Percentiles rank a stretch among this genome's conserved stretches.
These are phyloP conservation scores for Amylocystis lapponica DNA, from an alignment of 768 basidiomycete genomes.

Conservation along the genomic window DNA sequence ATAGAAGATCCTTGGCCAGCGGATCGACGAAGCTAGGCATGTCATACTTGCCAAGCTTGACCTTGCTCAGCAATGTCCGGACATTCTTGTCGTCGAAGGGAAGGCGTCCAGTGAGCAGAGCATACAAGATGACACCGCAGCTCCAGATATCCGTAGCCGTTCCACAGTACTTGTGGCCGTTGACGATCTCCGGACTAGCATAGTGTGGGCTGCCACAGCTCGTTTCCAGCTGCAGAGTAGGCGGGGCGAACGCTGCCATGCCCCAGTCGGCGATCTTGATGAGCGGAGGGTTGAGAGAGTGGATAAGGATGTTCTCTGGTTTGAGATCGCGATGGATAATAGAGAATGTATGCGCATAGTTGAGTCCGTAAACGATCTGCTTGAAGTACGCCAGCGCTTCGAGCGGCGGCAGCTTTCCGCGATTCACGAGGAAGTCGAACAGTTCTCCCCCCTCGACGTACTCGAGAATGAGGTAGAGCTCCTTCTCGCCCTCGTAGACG, in stretches of 20 bases:
- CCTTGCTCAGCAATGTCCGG: conserved; percentile 70
- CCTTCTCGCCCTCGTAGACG: conserved; percentile 88
- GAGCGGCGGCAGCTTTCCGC: conserved; percentile 68
- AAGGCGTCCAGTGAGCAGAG: conserved; percentile 82
- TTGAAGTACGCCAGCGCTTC: conserved; percentile 93
- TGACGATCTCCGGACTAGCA: conserved; percentile 94
- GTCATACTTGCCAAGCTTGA: conserved; percentile 80
- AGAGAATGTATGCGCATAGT: conserved; percentile 96
- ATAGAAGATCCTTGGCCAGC: conserved; percentile 79
- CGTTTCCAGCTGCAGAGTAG: conserved; percentile 81
- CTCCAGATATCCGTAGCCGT: conserved; percentile 95
- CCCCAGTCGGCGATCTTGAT: conserved; percentile 99
- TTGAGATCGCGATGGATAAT: conserved; percentile 98
- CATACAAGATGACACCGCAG: conserved; percentile 90
- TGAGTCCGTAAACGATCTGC: conserved; percentile 91
- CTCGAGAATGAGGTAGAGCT: conserved; percentile 90
- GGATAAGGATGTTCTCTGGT: conserved; percentile 94
- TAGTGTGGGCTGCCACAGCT: conserved; percentile 97
- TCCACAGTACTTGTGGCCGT: conserved; percentile 83
- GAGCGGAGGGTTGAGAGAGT: conserved; percentile 70
- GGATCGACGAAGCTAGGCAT: conserved; percentile 78
- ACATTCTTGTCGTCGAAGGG: conserved; percentile 94
- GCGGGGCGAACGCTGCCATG: conserved; percentile 94
- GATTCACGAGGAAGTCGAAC: conserved; percentile 92
- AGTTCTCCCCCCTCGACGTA: conserved; percentile 96